phyloP scores from a whole-genome alignment of 306 rosid genomes.

The Cucumis sativus region Cucumber_9930_V3 NC_026656.2:11900001-11900500 shows the following conservation, averaged over 20 bases:
- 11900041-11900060: too few relatives aligned
- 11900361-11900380: not conserved
- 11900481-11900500: too few relatives aligned
- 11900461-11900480: not conserved
- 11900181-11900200: constrained; percentile 37
- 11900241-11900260: constrained; percentile 59
- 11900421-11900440: not conserved
- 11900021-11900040: too few relatives aligned
- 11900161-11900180: constrained; percentile 52
- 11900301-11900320: constrained; percentile 20
- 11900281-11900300: constrained; percentile 52
- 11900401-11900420: not conserved
- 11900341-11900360: not conserved
- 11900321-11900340: not conserved
- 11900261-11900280: constrained; percentile 66
- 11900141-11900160: not conserved
- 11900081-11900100: not conserved
- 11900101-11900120: not conserved
- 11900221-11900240: constrained; percentile 60
- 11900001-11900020: too few relatives aligned
- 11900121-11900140: not conserved
- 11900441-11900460: not conserved
- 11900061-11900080: not conserved
- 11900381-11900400: not conserved
- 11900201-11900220: constrained; percentile 53